Percentiles rank a stretch among this genome's conserved stretches.
Conservation (phyloP, 352 stramenopile species). For the Aphanomyces cochlioides region DNA sequence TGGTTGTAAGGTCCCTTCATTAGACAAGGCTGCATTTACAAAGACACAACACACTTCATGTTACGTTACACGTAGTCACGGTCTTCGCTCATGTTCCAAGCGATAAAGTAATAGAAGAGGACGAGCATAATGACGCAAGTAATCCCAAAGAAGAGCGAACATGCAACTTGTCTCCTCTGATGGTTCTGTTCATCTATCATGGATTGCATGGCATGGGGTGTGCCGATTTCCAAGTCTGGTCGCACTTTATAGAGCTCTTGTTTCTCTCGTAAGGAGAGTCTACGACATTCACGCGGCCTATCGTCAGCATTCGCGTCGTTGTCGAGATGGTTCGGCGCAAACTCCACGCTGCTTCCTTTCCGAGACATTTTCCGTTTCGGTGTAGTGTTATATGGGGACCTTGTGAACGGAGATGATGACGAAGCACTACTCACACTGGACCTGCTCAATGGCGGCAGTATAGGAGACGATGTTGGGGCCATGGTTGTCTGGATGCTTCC, state of each 20-base stretch:
- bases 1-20: no score
- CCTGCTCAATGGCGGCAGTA: neutral
- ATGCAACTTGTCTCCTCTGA: conserved; percentile 4
- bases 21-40: no score
- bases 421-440: neutral
- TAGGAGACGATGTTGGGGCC: neutral
- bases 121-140: conserved; percentile 24
- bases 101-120: conserved; percentile 26
- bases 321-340: conserved; percentile 16
- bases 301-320: neutral
- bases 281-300: conserved; percentile 34
- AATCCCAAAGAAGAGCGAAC: conserved; percentile 16
- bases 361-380: conserved; percentile 11
- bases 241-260: conserved; percentile 76
- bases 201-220: conserved; percentile 11
- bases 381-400: conserved; percentile 23
- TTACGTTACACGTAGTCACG: conserved; percentile 16
- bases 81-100: conserved; percentile 21
- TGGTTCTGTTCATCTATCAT: conserved; percentile 16
- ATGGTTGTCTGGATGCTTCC: neutral
- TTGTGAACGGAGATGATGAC: neutral
- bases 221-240: conserved; percentile 70
- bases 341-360: conserved; percentile 29
- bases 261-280: conserved; percentile 75
- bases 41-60: no score